Evolutionary conservation across 2,329 filamentous ascomycete species (phyloP), one percentile per base, ranked within the genome.

Genomic region (Paraphaeosphaeria minitans): DNA sequence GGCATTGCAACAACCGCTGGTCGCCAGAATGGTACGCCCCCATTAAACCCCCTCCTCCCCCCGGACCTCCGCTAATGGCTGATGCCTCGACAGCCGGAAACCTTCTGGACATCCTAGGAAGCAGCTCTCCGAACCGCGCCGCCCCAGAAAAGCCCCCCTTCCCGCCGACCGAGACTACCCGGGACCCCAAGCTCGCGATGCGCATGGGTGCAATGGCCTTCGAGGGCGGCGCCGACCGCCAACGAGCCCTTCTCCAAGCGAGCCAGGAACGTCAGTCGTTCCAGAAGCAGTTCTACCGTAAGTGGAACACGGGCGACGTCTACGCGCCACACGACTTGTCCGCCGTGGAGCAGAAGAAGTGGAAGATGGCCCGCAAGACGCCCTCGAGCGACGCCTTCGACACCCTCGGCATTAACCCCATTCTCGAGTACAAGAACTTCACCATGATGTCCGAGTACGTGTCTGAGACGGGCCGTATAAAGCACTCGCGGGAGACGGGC

Each of bases 391-490:
- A 99, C 76, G 86, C 90, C 7, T 87, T 97, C 64, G 93, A 97
- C 76, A 80, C 89, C 41, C 76, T 97, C 72, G 89, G 88, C 22
- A 81, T 97, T 59, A 89, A 92, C 66, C 94, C 95, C 14, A 68
- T 95, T 59, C 85, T 91, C 65, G 87, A 95, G 79, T 99, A 98
- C 79, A 92, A 93, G 93, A 99, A 99, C 79, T 96, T 96, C 76
- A 87, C 91, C 39, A 86, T 99, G 61, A 90, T 98, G 78, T 90
- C 90, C 33, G 93, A 97, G 76, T 97, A 90, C 76, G 90, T 95
- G 71, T 92, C 91, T 0, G 79, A 88, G 12, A 91, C 92, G 80
- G 95, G 94, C 52, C 87, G 93, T 59, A 97, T 99, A 76, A 90
- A 87, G 79, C 87, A 90, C 75, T 83, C 85, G n/a, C 83, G 77